Evolutionary conservation across 2,329 filamentous ascomycete genomes (phyloP), one percentile per base, ranked within the genome.

Genomic region (Beauveria brongniartii): DNA sequence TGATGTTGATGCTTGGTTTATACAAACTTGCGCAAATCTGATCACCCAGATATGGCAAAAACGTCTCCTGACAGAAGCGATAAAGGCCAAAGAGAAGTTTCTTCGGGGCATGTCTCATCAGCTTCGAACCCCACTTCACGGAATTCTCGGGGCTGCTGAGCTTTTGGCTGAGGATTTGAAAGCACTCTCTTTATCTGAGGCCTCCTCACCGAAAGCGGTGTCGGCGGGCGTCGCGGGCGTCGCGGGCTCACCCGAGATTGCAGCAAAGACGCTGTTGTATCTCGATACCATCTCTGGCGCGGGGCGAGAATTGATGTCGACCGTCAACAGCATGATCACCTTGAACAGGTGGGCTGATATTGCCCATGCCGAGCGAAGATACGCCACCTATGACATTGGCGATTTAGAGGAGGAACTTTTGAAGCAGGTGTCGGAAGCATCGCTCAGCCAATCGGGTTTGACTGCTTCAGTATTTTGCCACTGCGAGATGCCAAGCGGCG

Each of bases 111-210:
- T 80, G 9, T 78, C 76, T 0, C 78, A 80, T 57, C 75, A 79
- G 41, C 72, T 80, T 0, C 71, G 78, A 43, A 80, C 78, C 0
- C 78, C 78, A 0, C 78, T 80, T 5, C 78, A 80, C 40, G 78
- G 77, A 0, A 77, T 80, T 2, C 69, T 80, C 0, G 71, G 70
- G 1, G 70, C 69, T 1, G 66, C 66, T 1, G 70, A 80, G 18
- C 65, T 80, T 0, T 66, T 79, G 1, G 72, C 71, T 0, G 77
- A 79, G 59, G 77, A 78, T 43, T 61, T 78, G 0, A 70, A 67
- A 30, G 64, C 65, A 3, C 60, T 65, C 3, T 68, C 69, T 2
- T 4, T 43, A 16, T 47, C 54, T 4, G 16, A 55, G 8, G 34
- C n/a, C 10, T 7, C 9, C 18, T 28, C 18, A 4, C 1, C 22